Evolutionary conservation across 2,329 filamentous ascomycete species (phyloP).

Genomic region (Colletotrichum lupini): DNA sequence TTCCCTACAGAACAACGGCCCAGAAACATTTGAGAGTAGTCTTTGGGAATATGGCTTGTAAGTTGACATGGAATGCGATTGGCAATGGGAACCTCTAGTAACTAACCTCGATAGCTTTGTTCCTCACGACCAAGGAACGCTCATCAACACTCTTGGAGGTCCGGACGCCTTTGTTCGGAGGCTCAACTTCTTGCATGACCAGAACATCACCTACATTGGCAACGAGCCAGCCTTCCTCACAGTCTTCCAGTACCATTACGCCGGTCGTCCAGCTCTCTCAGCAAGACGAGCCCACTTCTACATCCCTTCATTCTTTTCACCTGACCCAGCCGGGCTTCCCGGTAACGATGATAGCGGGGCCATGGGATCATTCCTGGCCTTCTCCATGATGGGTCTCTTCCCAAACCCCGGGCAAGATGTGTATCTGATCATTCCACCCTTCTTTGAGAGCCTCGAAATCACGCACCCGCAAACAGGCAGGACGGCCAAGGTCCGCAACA

Average conservation of each 20-base stretch:
- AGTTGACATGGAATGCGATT: conserved; percentile 38
- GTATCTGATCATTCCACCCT: conserved; percentile 77
- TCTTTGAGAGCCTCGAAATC: conserved; percentile 70
- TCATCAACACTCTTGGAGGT: conserved; percentile 72
- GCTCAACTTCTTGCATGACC: conserved; percentile 73
- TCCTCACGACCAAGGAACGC: conserved; percentile 62
- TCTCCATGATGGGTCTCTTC: conserved; percentile 77
- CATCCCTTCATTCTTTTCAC: conserved; percentile 72
- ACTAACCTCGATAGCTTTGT: conserved; percentile 52
- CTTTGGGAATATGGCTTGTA: conserved; percentile 80
- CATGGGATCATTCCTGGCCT: conserved; percentile 74
- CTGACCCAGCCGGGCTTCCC: conserved; percentile 68
- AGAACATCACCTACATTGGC: conserved; percentile 73
- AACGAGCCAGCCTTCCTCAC: conserved; percentile 71
- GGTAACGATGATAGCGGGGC: conserved; percentile 79
- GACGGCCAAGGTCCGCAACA: conserved; percentile 67
- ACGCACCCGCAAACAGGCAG: conserved; percentile 68
- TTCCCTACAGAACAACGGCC: conserved; percentile 67
- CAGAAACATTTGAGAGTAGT: conserved; percentile 79
- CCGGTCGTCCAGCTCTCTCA: conserved; percentile 68
- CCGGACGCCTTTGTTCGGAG: conserved; percentile 65
- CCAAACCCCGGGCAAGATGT: conserved; percentile 76
- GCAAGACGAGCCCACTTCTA: conserved; percentile 69
- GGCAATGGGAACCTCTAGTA: not conserved
- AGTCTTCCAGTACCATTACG: conserved; percentile 77